Evolutionary conservation across 192 early-diverging fungal species (phyloP).

Genomic region (Backusella liffmaniae): DNA sequence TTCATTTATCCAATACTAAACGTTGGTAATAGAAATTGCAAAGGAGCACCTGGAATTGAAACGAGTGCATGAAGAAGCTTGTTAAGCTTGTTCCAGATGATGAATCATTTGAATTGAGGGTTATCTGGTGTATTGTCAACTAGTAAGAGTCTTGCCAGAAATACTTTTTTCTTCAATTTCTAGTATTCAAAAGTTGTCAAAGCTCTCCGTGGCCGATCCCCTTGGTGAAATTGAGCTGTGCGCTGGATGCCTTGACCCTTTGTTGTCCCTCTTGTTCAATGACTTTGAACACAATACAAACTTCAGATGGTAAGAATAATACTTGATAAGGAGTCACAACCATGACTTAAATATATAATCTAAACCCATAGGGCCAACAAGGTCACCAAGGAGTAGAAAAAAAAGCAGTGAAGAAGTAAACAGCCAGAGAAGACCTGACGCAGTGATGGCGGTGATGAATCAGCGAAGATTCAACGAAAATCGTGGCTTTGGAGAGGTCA

Average conservation of each 20-base stretch:
- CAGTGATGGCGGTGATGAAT: background rate
- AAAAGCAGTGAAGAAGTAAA: too few relatives aligned
- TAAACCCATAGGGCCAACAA: background rate
- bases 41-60: background rate
- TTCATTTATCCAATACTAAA: background rate
- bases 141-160: background rate
- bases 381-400: background rate
- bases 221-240: background rate
- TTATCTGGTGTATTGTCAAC: background rate
- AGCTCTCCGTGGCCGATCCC: background rate
- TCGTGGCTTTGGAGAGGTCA: background rate
- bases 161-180: background rate
- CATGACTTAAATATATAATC: background rate
- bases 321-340: background rate
- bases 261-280: background rate
- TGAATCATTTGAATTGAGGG: background rate
- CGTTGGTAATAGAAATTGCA: background rate
- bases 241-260: background rate
- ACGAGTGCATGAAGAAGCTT: background rate
- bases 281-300: background rate
- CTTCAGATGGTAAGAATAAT: background rate
- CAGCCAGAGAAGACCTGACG: background rate
- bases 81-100: background rate
- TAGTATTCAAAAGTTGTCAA: too few relatives aligned
- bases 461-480: background rate